phyloP scores from a whole-genome alignment of 1,139 yeast species.

The Pichia sp. region DNA sequence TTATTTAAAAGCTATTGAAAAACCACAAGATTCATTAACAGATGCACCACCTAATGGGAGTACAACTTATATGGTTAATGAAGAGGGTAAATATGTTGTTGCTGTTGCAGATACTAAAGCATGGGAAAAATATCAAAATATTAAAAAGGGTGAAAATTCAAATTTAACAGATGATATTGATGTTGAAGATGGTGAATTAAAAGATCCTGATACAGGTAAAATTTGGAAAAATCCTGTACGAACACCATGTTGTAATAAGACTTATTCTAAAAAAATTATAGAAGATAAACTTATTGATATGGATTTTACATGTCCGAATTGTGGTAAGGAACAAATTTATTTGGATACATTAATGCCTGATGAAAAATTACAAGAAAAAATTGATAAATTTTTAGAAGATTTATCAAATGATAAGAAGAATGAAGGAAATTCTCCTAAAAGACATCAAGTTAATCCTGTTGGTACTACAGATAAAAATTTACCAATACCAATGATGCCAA shows the following conservation, averaged over 20 bases:
- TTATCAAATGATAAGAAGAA: slow-evolving; percentile 2
- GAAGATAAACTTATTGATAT: slow-evolving; percentile 73
- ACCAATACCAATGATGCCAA: slow-evolving; percentile 14
- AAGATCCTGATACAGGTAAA: slow-evolving; percentile 47
- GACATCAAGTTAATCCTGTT: slow-evolving; percentile 17
- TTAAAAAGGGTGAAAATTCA: slow-evolving; percentile 41
- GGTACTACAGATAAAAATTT: too few relatives aligned
- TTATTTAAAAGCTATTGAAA: slow-evolving; percentile 68
- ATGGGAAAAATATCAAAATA: slow-evolving; percentile 82
- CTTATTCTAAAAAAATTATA: slow-evolving; percentile 54
- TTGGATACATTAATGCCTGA: slow-evolving; percentile 67
- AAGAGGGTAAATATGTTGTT: slow-evolving; percentile 90
- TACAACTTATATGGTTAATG: slow-evolving; percentile 82
- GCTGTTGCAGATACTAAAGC: slow-evolving; percentile 92
- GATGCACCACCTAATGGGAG: slow-evolving; percentile 27
- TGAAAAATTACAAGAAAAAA: slow-evolving; percentile 46
- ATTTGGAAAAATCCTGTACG: slow-evolving; percentile 69
- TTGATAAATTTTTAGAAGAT: slow-evolving; percentile 11
- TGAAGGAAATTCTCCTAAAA: slow-evolving; percentile 14
- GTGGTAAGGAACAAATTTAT: slow-evolving; percentile 66
- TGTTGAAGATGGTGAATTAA: slow-evolving; percentile 51
- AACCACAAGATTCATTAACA: slow-evolving; percentile 9
- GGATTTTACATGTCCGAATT: slow-evolving; percentile 88
- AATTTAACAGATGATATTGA: slow-evolving; percentile 34
- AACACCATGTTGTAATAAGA: slow-evolving; percentile 76